These are phyloP conservation scores for Fusarium subtropicale DNA, from an alignment of 2,329 filamentous ascomycete genomes.

Conservation along the genomic window DNA sequence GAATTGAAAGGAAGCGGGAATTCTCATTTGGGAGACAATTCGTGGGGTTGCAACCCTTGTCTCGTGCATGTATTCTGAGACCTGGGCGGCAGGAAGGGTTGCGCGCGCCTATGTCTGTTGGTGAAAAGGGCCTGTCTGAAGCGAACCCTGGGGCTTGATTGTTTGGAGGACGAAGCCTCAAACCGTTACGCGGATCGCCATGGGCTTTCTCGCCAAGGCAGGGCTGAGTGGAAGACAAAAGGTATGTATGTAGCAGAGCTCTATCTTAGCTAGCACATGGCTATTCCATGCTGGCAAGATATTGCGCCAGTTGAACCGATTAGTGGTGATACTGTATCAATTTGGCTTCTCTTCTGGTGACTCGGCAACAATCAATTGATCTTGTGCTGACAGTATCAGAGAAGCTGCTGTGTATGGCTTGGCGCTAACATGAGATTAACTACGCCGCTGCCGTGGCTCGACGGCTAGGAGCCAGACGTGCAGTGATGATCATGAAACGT, in stretches of 20 bases:
- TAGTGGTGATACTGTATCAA: slow-evolving; percentile 18
- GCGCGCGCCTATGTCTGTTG: slow-evolving; percentile 27
- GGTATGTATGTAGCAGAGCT: neutral
- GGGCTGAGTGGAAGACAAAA: slow-evolving; percentile 28
- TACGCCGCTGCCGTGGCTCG: slow-evolving; percentile 30
- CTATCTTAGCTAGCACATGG: slow-evolving; percentile 4
- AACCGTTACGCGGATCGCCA: slow-evolving; percentile 29
- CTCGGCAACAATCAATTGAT: slow-evolving; percentile 9
- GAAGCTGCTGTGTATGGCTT: slow-evolving; percentile 12
- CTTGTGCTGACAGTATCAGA: slow-evolving; percentile 9
- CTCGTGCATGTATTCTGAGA: slow-evolving; percentile 17
- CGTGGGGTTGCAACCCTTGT: slow-evolving; percentile 30
- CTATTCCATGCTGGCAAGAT: slow-evolving; percentile 15
- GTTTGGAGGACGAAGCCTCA: slow-evolving; percentile 12
- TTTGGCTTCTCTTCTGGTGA: slow-evolving; percentile 7
- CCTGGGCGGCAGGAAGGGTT: slow-evolving; percentile 20
- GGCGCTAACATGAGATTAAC: slow-evolving; percentile 11
- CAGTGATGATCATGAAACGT: slow-evolving; percentile 20
- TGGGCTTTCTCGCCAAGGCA: slow-evolving; percentile 8
- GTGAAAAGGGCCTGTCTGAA: slow-evolving; percentile 25
- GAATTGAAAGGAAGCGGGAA: slow-evolving; percentile 13
- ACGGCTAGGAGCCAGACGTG: slow-evolving; percentile 4
- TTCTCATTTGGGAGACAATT: slow-evolving; percentile 14
- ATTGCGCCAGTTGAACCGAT: slow-evolving; percentile 1
- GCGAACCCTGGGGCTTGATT: slow-evolving; percentile 21